phyloP scores from a whole-genome alignment of 2,329 filamentous ascomycete species.

The Penicillium olsonii region DNA sequence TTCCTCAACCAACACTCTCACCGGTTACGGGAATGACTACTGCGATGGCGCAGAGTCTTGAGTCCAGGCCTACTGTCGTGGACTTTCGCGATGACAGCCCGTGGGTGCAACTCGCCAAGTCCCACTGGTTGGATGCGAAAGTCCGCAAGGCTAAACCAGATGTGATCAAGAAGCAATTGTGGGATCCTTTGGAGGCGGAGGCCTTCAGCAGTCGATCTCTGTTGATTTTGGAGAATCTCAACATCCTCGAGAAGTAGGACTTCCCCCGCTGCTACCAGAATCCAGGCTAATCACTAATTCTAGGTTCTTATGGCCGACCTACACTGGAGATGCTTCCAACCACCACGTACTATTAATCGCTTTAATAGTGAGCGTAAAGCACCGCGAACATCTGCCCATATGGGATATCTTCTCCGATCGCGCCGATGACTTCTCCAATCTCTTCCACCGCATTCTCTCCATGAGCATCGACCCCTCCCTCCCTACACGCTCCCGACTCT shows the following conservation, averaged over 20 bases:
- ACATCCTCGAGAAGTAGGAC: constrained; percentile 76
- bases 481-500: constrained; percentile 67
- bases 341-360: constrained; percentile 86
- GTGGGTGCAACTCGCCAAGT: constrained; percentile 71
- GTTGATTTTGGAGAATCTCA: constrained; percentile 82
- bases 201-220: constrained; percentile 76
- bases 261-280: background rate
- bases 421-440: constrained; percentile 77
- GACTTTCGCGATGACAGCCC: constrained; percentile 46
- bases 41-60: constrained; percentile 60
- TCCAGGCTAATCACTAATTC: constrained; percentile 22
- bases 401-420: constrained; percentile 82
- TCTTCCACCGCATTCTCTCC: constrained; percentile 87
- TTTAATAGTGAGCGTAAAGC: constrained; percentile 83
- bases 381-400: constrained; percentile 79
- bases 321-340: constrained; percentile 84
- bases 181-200: constrained; percentile 82
- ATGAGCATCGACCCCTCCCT: constrained; percentile 76
- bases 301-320: constrained; percentile 93
- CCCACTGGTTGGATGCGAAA: constrained; percentile 79
- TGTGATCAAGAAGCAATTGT: constrained; percentile 82
- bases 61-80: constrained; percentile 45
- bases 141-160: constrained; percentile 76
- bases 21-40: constrained; percentile 38
- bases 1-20: constrained; percentile 15